phyloP scores from a whole-genome alignment of 202 grass and related monocot species.

The Tripidium arundinaceum region DNA sequence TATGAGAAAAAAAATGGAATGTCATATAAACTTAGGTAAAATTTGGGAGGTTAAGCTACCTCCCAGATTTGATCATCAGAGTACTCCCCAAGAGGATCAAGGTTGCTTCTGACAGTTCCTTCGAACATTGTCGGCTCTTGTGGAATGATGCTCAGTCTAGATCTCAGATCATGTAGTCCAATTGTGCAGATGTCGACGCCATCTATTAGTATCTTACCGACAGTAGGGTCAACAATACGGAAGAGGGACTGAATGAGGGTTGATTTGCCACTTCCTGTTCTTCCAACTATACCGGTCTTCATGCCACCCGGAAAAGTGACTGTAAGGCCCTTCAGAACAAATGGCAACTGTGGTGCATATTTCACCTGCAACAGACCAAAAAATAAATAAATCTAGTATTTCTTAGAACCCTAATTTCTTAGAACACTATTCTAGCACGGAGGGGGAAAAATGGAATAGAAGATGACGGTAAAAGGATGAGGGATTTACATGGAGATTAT shows the following conservation, averaged over 20 bases:
- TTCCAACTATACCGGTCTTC: constrained; percentile 97
- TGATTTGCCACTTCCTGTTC: constrained; percentile 93
- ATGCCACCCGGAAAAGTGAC: constrained; percentile 69
- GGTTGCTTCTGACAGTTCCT: constrained; percentile 86
- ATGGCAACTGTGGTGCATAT: constrained; percentile 75
- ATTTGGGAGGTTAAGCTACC: constrained; percentile 39
- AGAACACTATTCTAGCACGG: background rate
- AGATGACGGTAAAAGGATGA: background rate
- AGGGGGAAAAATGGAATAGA: background rate
- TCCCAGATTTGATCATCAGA: constrained; percentile 78
- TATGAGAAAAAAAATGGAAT: background rate
- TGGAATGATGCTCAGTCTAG: constrained; percentile 86
- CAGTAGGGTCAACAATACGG: constrained; percentile 73
- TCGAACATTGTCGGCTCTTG: constrained; percentile 97
- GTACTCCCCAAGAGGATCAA: constrained; percentile 89
- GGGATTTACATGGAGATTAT: constrained; percentile 57
- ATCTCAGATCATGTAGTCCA: constrained; percentile 86
- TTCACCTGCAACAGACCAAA: constrained; percentile 55
- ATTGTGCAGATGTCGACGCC: constrained; percentile 71
- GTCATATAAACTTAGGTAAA: background rate
- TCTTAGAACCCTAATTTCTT: too few species aligned
- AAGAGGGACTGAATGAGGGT: constrained; percentile 90
- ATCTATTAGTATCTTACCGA: constrained; percentile 73
- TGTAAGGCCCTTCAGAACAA: constrained; percentile 85
- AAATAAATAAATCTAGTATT: background rate